Conservation (phyloP, 2,329 filamentous ascomycete species). For the Botrytis squamosa region DNA sequence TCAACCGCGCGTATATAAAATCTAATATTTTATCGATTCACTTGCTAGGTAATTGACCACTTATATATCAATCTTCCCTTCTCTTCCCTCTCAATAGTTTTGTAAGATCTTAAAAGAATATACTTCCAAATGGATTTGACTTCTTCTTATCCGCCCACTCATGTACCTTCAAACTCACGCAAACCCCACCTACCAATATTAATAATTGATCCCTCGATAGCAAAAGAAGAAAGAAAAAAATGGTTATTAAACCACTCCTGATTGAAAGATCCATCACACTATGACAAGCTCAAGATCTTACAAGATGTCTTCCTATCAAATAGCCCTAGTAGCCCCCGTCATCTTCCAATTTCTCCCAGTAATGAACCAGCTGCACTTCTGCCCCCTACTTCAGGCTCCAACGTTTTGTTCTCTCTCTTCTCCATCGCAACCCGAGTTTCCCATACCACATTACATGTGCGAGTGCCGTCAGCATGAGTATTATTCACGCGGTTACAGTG, state of each 20-base stretch:
- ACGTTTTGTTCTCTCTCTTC: no score
- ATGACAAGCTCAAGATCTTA: no score
- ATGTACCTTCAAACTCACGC: not conserved
- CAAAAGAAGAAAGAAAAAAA: not conserved
- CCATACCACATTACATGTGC: no score
- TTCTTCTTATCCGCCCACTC: not conserved
- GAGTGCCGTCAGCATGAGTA: no score
- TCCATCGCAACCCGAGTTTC: no score
- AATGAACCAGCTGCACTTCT: no score
- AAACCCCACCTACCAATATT: not conserved
- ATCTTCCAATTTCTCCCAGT: no score
- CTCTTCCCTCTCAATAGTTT: not conserved
- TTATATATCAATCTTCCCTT: not conserved
- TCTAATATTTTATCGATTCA: not conserved
- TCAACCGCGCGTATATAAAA: not conserved
- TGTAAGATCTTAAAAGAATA: not conserved
- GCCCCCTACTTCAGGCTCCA: no score
- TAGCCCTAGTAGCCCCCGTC: no score
- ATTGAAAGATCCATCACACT: no score
- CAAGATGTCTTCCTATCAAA: no score
- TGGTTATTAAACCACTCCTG: not conserved
- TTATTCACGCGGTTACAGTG: no score
- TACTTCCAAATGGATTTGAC: not conserved
- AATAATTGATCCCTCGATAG: not conserved
- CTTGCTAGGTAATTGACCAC: not conserved